Conservation (phyloP, 495 filamentous ascomycete genomes). For the Xanthoparmelia taractica region DNA sequence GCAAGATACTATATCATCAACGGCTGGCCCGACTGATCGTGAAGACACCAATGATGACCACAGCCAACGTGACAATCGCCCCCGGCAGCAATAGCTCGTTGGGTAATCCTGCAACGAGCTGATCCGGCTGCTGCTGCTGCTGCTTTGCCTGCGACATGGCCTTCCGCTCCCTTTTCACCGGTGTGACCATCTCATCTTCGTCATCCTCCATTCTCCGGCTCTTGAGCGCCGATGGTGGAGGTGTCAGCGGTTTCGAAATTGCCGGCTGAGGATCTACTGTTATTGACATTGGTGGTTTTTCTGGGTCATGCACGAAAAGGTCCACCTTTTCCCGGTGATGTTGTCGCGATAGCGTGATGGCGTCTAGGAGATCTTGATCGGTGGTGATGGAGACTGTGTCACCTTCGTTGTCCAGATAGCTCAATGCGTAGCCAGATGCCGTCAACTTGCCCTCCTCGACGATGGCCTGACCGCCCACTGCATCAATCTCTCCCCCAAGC, state of each 20-base stretch:
- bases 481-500: conserved; percentile 76
- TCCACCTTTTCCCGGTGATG: conserved; percentile 85
- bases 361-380: conserved; percentile 85
- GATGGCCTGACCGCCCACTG: conserved; percentile 71
- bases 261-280: conserved; percentile 60
- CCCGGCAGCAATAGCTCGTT: conserved; percentile 92
- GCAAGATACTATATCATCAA: background rate
- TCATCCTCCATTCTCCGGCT: conserved; percentile 54
- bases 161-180: conserved; percentile 35
- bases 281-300: conserved; percentile 65
- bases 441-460: conserved; percentile 71
- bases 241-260: conserved; percentile 46
- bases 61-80: conserved; percentile 88
- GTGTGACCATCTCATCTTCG: conserved; percentile 56
- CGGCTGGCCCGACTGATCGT: conserved; percentile 70
- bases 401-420: conserved; percentile 95
- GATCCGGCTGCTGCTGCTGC: conserved; percentile 48
- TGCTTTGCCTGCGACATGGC: conserved; percentile 38
- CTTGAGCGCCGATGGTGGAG: conserved; percentile 49
- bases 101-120: conserved; percentile 82
- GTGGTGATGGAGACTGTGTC: conserved; percentile 97
- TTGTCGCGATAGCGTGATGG: conserved; percentile 73
- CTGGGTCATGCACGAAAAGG: conserved; percentile 90
- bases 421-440: conserved; percentile 80
- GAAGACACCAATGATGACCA: conserved; percentile 90